Evolutionary conservation across 805 yeast species (phyloP), one percentile per base, ranked within the genome.

Genomic region (Pichia rugopelliculosa): DNA sequence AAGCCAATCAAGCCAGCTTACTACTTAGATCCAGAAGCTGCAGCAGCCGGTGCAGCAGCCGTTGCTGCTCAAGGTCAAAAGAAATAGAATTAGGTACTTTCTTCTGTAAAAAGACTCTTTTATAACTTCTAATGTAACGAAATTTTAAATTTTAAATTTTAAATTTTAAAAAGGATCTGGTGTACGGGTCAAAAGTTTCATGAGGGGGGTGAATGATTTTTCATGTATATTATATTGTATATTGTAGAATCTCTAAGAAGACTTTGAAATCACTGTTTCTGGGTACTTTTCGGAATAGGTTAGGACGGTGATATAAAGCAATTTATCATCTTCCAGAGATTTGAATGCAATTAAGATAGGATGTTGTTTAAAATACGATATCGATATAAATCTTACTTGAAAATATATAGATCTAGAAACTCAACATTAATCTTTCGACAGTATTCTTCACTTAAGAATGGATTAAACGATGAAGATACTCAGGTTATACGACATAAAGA

Each of bases 31-130:
- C 98, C 98, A 64, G 97, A 88, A 76, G 98, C 97, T 65, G 98
- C 98, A 65, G 96, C 90, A 56, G 96, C 96, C 48, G 98, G 98
- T 79, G 98, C 97, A 58, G 97, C 97, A 66, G 96, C 96, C 52
- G 98, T 90, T 61, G 98, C 97, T 62, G 87, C 87, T 62, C 98
- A 90, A 77, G 98, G 98, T 70, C 76, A 76, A 68, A 80, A 79
- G 75, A 77, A 77, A 60, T 73, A 68, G 18, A 51, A n/a, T n/a
- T n/a, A n/a, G n/a, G n/a, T n/a, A n/a, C n/a, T 12, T 11, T 27
- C 11, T 27, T 27, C n/a, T n/a, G n/a, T n/a, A n/a, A 27, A 4
- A 27, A 27, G 33, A 27, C 33, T 12, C n/a, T 26, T n/a, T 10
- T 27, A 27, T 27, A 27, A 27, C 18, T n/a, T 30, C n/a, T 30